These are phyloP conservation scores for Fusarium longipes DNA, from an alignment of 2,329 filamentous ascomycete genomes.

Conservation along the genomic window DNA sequence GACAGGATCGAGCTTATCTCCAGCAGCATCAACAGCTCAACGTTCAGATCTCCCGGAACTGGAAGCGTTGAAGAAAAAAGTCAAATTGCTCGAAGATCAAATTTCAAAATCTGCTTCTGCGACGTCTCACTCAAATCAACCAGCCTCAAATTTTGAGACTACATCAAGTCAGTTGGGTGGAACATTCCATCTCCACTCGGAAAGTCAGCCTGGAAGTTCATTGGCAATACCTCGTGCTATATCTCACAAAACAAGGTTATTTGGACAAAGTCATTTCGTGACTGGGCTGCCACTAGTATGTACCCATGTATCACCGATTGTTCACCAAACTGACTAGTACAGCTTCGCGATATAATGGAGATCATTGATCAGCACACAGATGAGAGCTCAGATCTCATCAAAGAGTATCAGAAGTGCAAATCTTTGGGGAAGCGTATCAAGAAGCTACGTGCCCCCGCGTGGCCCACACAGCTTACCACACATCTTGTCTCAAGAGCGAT, in stretches of 20 bases:
- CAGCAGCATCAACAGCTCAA: not conserved
- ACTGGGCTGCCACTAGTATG: conserved; percentile 60
- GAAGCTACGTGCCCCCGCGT: conserved; percentile 57
- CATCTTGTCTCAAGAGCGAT: conserved; percentile 60
- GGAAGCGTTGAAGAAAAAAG: conserved; percentile 18
- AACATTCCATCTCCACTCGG: conserved; percentile 56
- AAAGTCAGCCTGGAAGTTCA: conserved; percentile 48
- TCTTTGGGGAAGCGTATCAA: conserved; percentile 64
- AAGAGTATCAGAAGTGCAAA: conserved; percentile 63
- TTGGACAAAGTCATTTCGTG: conserved; percentile 69
- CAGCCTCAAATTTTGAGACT: conserved; percentile 47
- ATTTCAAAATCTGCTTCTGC: not conserved
- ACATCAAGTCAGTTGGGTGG: conserved; percentile 53
- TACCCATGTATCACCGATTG: fast-evolving
- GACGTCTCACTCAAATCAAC: not conserved
- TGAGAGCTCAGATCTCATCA: conserved; percentile 51
- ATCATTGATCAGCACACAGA: conserved; percentile 55
- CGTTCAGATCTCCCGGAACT: conserved; percentile 25
- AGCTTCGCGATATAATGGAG: conserved; percentile 59
- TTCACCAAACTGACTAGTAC: fast-evolving
- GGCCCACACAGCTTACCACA: conserved; percentile 56
- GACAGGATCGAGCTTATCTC: not conserved
- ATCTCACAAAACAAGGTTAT: conserved; percentile 66
- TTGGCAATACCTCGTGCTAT: conserved; percentile 56
- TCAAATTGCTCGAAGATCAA: conserved; percentile 32